Conservation (phyloP, 768 basidiomycete species). For the Steccherinum ochraceum region DNA sequence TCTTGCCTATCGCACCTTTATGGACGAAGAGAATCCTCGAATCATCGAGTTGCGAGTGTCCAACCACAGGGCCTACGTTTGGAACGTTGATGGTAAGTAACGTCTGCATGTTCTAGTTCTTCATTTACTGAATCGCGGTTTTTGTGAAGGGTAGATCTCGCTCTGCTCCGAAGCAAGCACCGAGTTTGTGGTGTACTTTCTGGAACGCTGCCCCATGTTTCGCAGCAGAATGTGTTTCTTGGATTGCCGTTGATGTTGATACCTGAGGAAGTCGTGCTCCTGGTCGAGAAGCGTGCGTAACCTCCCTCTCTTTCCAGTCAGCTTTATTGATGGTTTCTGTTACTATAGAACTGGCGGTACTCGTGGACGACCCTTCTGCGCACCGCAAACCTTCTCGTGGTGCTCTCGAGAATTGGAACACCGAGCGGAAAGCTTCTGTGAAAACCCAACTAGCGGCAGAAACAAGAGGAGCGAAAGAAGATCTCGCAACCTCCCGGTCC, state of each 20-base stretch:
- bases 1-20: too few species aligned
- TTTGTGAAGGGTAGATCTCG: constrained; percentile 54
- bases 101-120: background rate
- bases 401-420: constrained; percentile 49
- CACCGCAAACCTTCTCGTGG: constrained; percentile 42
- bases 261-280: constrained; percentile 88
- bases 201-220: constrained; percentile 90
- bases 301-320: background rate
- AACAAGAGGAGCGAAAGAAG: constrained; percentile 31
- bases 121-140: background rate
- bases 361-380: constrained; percentile 66
- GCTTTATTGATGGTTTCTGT: constrained; percentile 11
- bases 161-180: constrained; percentile 70
- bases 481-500: constrained; percentile 33
- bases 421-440: constrained; percentile 38
- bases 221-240: constrained; percentile 95
- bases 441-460: constrained; percentile 44
- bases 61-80: constrained; percentile 79
- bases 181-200: constrained; percentile 78
- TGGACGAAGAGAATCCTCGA: background rate
- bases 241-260: constrained; percentile 85
- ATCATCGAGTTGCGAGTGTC: constrained; percentile 50
- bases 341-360: constrained; percentile 58
- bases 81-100: constrained; percentile 73
- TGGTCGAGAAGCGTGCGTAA: constrained; percentile 68